Evolutionary conservation across 2,329 filamentous ascomycete species (phyloP), one percentile per base, ranked within the genome.

Genomic region (Fusarium begoniae): DNA sequence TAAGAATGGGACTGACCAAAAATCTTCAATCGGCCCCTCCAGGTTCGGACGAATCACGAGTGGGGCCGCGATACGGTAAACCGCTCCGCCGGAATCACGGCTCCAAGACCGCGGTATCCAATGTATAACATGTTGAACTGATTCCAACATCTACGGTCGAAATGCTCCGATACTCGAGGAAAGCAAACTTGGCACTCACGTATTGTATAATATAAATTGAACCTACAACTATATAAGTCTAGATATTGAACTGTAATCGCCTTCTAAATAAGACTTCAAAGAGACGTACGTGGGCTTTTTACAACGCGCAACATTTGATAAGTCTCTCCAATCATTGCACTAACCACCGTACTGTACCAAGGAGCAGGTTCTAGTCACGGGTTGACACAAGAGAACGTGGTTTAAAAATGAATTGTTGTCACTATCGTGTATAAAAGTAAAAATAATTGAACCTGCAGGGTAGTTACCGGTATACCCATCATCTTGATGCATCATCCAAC

Each of bases 31-130:
- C 51, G 18, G 65, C 58, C 66, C 45, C 51, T 41, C 26, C 55
- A 57, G n/a, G 32, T 40, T 50, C 40, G 41, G 48, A 58, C 56
- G 43, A 55, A 56, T 28, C 13, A 56, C 32, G 24, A 20, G 41
- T 54, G 67, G 67, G 59, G 66, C 66, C 51, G 58, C 28, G 26
- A 28, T 65, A 11, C 66, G 66, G 55, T 38, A 54, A 32, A 48
- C 37, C 55, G 55, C 37, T 50, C 48, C 63, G 48, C 43, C 63
- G 55, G 67, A 70, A 58, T 54, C 41, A 53, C 57, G 45, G 57
- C 30, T 65, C 22, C 30, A 51, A 17, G 45, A 20, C 56, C 62
- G 32, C 15, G n/a, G 38, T 22, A 41, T 17, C 26, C 3, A 28
- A 17, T 28, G 15, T 22, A 10, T 48, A 22, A 44, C 18, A 24